Evolutionary conservation across 768 basidiomycete species (phyloP), one percentile per base, ranked within the genome.

Genomic region (Dioszegia hungarica): DNA sequence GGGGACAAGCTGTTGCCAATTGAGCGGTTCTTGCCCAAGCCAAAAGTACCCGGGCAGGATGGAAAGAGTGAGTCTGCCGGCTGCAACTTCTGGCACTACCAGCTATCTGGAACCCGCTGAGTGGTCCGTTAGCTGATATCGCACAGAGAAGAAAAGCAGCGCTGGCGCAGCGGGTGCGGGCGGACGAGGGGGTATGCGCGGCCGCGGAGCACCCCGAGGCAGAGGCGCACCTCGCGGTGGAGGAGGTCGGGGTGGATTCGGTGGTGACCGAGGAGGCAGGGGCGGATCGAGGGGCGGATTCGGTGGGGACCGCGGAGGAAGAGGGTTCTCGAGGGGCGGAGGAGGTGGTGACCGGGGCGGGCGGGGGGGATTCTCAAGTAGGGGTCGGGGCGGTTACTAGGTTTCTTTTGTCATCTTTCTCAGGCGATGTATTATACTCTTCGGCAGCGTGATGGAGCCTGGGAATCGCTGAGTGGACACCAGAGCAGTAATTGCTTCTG

Each of bases 1-100:
- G 86, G 87, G n/a, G 95, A 99, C 80, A 98, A 97, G 78, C 83
- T 98, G 51, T 80, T 99, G 37, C 94, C 95, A 8, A 86, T 98
- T 52, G 95, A 99, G 61, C 81, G 95, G 64, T 99, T 99, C 79
- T 80, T 99, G 60, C 95, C 95, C 8, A 97, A 91, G 79, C 93
- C 94, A 51, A 98, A 95, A 80, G 80, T 81, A 19, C 81, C 77
- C 56, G 89, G 87, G 77, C 87, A 82, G 80, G 65, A 77, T 53
- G 70, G 62, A 53, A 57, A 63, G 64, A 67, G 62, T 64, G 55
- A 43, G 63, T 72, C 63, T 29, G 14, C 17, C 31, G 8, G 14
- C 31, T 6, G 8, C 31, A 33, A 33, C 14, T n/a, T n/a, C n/a
- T n/a, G n/a, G n/a, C n/a, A n/a, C n/a, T n/a, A n/a, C n/a, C n/a